Evolutionary conservation across 1,284 basidiomycete species (phyloP), one percentile per base, ranked within the genome.

Genomic region (Naganishia liquefaciens): DNA sequence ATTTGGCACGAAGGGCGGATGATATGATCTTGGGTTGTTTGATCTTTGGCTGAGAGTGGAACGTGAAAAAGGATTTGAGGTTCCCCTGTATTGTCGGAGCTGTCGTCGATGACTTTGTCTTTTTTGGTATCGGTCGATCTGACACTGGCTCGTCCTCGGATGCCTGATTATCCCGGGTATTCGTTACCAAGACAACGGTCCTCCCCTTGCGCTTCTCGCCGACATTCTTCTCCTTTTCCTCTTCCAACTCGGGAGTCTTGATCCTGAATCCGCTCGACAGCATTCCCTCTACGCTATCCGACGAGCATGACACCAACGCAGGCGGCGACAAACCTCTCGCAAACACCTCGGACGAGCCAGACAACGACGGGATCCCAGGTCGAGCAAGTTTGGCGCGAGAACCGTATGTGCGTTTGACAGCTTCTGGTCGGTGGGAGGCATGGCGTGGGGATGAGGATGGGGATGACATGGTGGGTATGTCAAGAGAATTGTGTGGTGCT

Each of bases 31-130:
- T 13, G 11, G 54, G 1, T 23, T 50, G 47, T 5, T 33, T 25
- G 33, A 7, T 17, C 30, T 60, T 60, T 25, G 55, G 23, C 27
- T 60, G 55, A 33, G 21, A 49, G 9, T 39, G 44, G 21, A 60
- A 60, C 10, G 55, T 60, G n/a, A 60, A 60, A 46, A 60, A 60
- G 11, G 55, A 60, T 25, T 60, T 60, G n/a, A 60, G 23, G 6
- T 33, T 25, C 25, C 46, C 46, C 25, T 60, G 55, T 27, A 39
- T 60, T 7, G 10, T 33, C 7, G 55, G 21, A 19, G 33, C 21
- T 2, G 30, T 11, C 11, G 44, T 46, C n/a, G 42, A n/a, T 39
- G 21, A 13, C 23, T 21, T 5, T 7, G 19, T 60, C 17, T 33
- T 57, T 7, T 13, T 33, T 6, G 25, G 28, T 7, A 10, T 17